Evolutionary conservation across 140 eudicot species (phyloP).

Genomic region (Oenanthe javanica): DNA sequence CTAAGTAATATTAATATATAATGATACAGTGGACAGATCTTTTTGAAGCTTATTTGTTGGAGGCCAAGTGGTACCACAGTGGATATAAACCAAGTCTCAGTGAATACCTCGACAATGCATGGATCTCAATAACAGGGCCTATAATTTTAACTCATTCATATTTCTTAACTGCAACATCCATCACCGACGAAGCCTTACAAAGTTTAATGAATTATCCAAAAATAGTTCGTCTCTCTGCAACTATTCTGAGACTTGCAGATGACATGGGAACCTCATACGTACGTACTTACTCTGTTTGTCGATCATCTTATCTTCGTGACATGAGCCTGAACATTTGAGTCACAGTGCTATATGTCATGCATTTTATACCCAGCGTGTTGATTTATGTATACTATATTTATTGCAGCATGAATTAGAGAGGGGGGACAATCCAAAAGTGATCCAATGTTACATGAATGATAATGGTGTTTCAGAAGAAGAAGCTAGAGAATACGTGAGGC

Average conservation of each 20-base stretch:
- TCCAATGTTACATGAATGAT: conserved; percentile 53
- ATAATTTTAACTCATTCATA: conserved; percentile 26
- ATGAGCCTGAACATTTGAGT: no score
- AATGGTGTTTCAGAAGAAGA: conserved; percentile 40
- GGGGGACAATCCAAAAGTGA: conserved; percentile 43
- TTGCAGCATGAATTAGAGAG: conserved; percentile 39
- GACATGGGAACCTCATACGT: conserved; percentile 46
- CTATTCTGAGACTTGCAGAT: conserved; percentile 33
- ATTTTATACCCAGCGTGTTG: background rate
- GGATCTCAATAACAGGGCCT: conserved; percentile 29
- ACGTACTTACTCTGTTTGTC: background rate
- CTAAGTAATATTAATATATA: background rate
- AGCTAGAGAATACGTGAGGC: conserved; percentile 31
- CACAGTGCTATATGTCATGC: no score
- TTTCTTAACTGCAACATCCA: conserved; percentile 10
- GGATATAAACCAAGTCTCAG: conserved; percentile 31
- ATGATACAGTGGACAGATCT: conserved; percentile 38
- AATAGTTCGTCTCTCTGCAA: conserved; percentile 24
- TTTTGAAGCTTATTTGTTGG: conserved; percentile 24
- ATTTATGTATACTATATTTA: background rate
- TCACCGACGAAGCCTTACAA: conserved; percentile 20
- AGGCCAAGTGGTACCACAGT: conserved; percentile 39
- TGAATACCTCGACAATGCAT: conserved; percentile 35
- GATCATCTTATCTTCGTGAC: background rate
- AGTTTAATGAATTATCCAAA: conserved; percentile 11